phyloP scores from a whole-genome alignment of 78 protist genomes.

The Goniomonas avonlea region DNA sequence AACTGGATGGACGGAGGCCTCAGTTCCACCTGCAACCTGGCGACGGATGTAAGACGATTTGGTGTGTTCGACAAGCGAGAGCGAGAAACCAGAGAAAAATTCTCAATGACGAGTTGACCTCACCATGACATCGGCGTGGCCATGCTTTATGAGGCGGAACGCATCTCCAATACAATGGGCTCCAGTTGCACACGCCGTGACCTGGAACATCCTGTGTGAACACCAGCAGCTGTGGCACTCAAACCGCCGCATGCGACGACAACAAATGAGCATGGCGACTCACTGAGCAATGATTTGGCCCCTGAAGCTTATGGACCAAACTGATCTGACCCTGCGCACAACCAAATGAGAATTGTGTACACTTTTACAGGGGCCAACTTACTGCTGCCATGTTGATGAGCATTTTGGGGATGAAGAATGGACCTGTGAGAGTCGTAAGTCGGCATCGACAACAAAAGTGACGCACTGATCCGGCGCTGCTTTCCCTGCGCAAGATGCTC shows the following conservation, averaged over 20 bases:
- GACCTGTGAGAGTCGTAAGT: constrained; percentile 55
- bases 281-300: constrained; percentile 74
- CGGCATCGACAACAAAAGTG: too few relatives aligned
- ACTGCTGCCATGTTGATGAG: constrained; percentile 71
- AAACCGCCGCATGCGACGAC: too few relatives aligned
- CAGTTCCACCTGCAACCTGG: constrained; percentile 88
- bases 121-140: constrained; percentile 77
- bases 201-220: not conserved
- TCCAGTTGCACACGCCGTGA: constrained; percentile 93
- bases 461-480: too few relatives aligned
- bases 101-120: not conserved
- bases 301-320: constrained; percentile 20
- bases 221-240: too few relatives aligned
- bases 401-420: constrained; percentile 79
- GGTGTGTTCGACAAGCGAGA: not conserved
- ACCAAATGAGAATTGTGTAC: not conserved
- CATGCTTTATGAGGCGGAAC: constrained; percentile 45
- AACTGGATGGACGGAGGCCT: constrained; percentile 69
- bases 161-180: constrained; percentile 86
- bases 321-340: not conserved
- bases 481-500: not conserved
- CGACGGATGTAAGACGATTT: too few relatives aligned
- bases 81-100: not conserved
- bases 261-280: too few relatives aligned
- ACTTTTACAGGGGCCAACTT: not conserved